These are phyloP conservation scores for Gilbertella persicaria DNA, from an alignment of 371 early-diverging fungal genomes.

Conservation along the genomic window DNA sequence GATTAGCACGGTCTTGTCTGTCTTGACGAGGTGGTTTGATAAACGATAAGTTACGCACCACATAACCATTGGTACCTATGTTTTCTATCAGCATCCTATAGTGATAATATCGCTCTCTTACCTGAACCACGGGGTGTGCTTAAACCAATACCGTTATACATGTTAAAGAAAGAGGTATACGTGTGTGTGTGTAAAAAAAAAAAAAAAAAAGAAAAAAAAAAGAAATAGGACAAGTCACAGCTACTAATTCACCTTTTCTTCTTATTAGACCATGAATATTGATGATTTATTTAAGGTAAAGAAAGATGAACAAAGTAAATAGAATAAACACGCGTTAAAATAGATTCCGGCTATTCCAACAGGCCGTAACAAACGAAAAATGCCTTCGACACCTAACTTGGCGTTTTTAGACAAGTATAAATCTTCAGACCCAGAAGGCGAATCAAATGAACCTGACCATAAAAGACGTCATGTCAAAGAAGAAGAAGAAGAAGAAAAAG, in stretches of 20 bases:
- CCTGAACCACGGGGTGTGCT: conserved; percentile 92
- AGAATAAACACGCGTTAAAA: background rate
- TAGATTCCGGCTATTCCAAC: conserved; percentile 62
- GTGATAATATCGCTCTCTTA: conserved; percentile 18
- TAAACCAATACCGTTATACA: conserved; percentile 94
- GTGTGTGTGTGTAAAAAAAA: background rate
- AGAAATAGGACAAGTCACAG: background rate
- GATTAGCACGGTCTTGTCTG: conserved; percentile 26
- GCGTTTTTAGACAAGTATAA: conserved; percentile 50
- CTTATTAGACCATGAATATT: conserved; percentile 59
- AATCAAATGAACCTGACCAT: conserved; percentile 1
- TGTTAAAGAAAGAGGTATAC: too few species aligned
- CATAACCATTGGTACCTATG: conserved; percentile 86
- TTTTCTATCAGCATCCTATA: background rate
- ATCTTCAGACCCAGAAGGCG: conserved; percentile 7
- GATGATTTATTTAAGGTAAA: conserved; percentile 72
- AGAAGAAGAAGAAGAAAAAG: conserved; percentile 22
- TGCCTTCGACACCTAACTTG: conserved; percentile 53
- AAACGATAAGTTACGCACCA: conserved; percentile 84
- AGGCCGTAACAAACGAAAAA: conserved; percentile 63
- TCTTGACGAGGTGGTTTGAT: conserved; percentile 53
- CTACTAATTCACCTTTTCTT: conserved; percentile 4
- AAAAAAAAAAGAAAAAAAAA: background rate
- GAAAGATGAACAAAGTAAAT: too few species aligned
- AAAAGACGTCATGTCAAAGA: conserved; percentile 32